Base-by-base conservation (phyloP, 305 asterid genomes). In the Salvia sclarea region DNA sequence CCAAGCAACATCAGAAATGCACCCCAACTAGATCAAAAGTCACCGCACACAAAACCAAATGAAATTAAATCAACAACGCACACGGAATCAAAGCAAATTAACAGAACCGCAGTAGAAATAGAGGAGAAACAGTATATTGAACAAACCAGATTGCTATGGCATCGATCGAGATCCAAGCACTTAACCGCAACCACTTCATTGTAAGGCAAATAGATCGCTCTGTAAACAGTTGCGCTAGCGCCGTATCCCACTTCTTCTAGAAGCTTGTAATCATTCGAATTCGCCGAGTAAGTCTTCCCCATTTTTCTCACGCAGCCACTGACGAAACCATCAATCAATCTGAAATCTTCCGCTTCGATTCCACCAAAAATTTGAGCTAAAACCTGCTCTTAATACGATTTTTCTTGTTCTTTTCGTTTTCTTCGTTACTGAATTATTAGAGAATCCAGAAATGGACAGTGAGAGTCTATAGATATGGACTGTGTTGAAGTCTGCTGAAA, bases 151-250 rank as follows among this genome's bases (percentile, higher is more conserved):
- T 88, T 94, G 90, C 88, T 91, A 43, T 89, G 87, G 88, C 96
- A 91, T 63, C 99, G 96, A 89, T 94, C 99, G 92, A 94, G 99
- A 94, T 94, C 99, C 98, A 94, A 83, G 72, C 88, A 86, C 90
- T 94, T 94, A 65, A 94, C 92, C 4, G 99, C 99, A 49, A 94
- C 90, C 63, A 85, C 91, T 76, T 91, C 96, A 78, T 89, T 87
- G 60, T 66, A 67, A 56, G 98, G 99, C 79, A 85, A 70, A 81
- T 86, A 86, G 93, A 87, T 89, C 92, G 98, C 96, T 73, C 96
- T 75, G 79, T 80, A 89, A 60, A 94, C 99, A 66, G 91, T 85
- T 13, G 99, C 99, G 79, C 98, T 94, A 5, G 98, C 97, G 61
- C 98, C 98, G 50, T 82, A 81, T 12, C 98, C 98, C 9, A 93